A percentile compares a stretch with the other conserved stretches of the same genome.
Evolutionary conservation across 2,329 filamentous ascomycete species (phyloP).

Genomic region (Leptographium wingfieldii): DNA sequence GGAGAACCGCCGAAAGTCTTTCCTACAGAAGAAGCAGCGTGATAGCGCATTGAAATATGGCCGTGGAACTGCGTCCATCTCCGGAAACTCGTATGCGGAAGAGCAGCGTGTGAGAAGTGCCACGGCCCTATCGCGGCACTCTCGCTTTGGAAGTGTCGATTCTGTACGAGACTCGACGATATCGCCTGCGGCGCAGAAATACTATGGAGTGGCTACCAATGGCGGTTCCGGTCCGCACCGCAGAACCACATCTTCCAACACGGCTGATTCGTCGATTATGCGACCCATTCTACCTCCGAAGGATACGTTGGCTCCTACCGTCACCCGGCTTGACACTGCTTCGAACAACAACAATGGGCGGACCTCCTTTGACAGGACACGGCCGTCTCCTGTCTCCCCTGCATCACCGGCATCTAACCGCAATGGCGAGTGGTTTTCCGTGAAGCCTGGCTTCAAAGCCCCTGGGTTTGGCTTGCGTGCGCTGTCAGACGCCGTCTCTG

Average conservation of each 20-base stretch:
- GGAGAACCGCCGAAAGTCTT: constrained; percentile 57
- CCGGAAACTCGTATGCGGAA: constrained; percentile 45
- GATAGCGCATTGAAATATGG: constrained; percentile 40
- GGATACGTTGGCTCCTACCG: constrained; percentile 40
- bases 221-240: constrained; percentile 34
- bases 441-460: constrained; percentile 34
- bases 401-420: constrained; percentile 32
- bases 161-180: constrained; percentile 50
- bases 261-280: constrained; percentile 34
- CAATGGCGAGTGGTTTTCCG: constrained; percentile 42
- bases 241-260: constrained; percentile 48
- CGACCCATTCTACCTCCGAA: constrained; percentile 39
- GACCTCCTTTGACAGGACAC: constrained; percentile 15
- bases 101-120: constrained; percentile 57
- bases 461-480: constrained; percentile 62
- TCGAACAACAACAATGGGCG: constrained; percentile 6
- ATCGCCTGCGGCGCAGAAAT: constrained; percentile 57
- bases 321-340: constrained; percentile 45
- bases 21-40: constrained; percentile 72
- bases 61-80: constrained; percentile 34
- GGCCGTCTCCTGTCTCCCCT: constrained; percentile 24
- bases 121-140: constrained; percentile 57
- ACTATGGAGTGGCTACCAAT: constrained; percentile 40
- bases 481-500: constrained; percentile 63
- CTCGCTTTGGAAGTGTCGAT: constrained; percentile 66